These are phyloP conservation scores for Arctostaphylos glauca DNA, from an alignment of 148 eudicot species.

Conservation along the genomic window DNA sequence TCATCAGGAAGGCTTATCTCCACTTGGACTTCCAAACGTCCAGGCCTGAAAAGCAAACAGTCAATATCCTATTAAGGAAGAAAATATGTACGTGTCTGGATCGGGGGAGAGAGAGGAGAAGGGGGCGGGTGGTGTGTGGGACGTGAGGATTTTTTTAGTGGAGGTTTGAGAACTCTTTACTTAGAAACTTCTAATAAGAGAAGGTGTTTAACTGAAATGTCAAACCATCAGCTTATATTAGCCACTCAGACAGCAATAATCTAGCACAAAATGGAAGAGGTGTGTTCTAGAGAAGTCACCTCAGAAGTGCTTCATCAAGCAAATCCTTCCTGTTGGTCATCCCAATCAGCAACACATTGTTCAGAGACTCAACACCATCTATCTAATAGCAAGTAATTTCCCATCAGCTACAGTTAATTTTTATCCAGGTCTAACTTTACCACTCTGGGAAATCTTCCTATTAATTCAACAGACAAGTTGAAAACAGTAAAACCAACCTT, in stretches of 20 bases:
- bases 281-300: slow-evolving; percentile 36
- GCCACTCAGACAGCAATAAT: background rate
- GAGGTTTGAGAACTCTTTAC: background rate
- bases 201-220: background rate
- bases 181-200: background rate
- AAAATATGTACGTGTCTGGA: background rate
- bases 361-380: slow-evolving; percentile 98
- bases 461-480: slow-evolving; percentile 15
- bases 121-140: background rate
- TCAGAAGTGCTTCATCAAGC: slow-evolving; percentile 98
- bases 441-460: background rate
- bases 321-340: slow-evolving; percentile 99
- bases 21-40: slow-evolving; percentile 98
- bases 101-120: background rate
- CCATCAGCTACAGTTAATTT: slow-evolving; percentile 15
- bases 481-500: slow-evolving; percentile 53
- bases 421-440: background rate
- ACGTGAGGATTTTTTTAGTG: background rate
- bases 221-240: background rate
- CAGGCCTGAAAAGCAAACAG: slow-evolving; percentile 63
- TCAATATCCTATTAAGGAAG: background rate
- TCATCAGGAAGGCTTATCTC: slow-evolving; percentile 99
- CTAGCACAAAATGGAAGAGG: background rate
- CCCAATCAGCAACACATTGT: slow-evolving; percentile 95
- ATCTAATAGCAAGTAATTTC: slow-evolving; percentile 42